phyloP scores from a whole-genome alignment of 345 rosid genomes.

The Lumnitzera littorea region DNA sequence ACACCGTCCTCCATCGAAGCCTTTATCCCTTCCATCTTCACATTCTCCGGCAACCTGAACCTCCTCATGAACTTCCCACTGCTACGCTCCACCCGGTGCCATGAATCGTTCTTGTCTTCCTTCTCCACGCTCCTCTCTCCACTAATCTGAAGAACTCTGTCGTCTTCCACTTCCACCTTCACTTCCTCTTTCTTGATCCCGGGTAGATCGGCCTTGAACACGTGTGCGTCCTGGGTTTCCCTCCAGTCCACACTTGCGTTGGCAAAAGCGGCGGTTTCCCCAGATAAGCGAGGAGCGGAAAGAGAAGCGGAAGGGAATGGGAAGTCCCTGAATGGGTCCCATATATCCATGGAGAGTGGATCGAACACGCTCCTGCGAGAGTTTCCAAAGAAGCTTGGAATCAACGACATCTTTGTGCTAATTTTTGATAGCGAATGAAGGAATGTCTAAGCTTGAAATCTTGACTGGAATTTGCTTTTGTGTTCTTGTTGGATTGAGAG shows the following conservation, averaged over 20 bases:
- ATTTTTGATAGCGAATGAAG: too few relatives aligned
- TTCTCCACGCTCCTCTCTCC: conserved; percentile 26
- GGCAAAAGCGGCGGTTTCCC: conserved; percentile 14
- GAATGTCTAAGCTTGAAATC: too few relatives aligned
- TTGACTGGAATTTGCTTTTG: too few relatives aligned
- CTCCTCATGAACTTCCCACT: conserved; percentile 31
- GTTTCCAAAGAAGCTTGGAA: conserved; percentile 9
- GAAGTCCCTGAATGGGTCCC: conserved; percentile 19
- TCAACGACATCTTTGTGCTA: background rate
- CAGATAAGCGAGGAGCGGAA: background rate
- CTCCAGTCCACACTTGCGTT: conserved; percentile 30
- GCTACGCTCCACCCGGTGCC: conserved; percentile 30
- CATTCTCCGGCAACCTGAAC: conserved; percentile 35
- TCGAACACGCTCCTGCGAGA: conserved; percentile 10
- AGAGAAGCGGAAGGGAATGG: background rate
- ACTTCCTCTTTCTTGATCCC: conserved; percentile 38
- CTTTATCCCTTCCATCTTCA: conserved; percentile 24
- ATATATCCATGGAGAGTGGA: conserved; percentile 20
- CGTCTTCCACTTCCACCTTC: conserved; percentile 29
- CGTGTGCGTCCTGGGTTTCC: conserved; percentile 35
- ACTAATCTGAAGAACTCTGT: conserved; percentile 26
- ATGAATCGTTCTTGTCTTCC: conserved; percentile 27
- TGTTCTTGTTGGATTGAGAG: too few relatives aligned
- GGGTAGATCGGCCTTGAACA: conserved; percentile 30
- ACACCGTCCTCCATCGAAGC: conserved; percentile 38